Conservation (phyloP, 345 rosid genomes). For the Iberis pinnata region DNA sequence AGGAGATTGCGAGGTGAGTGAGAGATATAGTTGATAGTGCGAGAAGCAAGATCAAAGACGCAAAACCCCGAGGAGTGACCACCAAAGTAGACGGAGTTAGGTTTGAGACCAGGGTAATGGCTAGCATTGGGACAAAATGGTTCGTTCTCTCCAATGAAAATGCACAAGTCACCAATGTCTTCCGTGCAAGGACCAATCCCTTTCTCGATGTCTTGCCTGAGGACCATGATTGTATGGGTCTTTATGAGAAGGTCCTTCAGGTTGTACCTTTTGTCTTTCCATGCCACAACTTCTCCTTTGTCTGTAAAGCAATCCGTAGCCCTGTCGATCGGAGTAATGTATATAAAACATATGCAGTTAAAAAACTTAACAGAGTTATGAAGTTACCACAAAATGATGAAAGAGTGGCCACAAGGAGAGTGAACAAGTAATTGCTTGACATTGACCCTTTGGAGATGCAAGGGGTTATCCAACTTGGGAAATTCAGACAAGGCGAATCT, state of each 20-base stretch:
- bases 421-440: background rate
- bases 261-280: no score
- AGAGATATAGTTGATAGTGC: constrained; percentile 7
- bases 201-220: constrained; percentile 8
- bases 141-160: constrained; percentile 12
- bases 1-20: constrained; percentile 1
- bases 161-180: constrained; percentile 10
- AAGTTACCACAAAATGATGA: constrained; percentile 2
- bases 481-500: background rate
- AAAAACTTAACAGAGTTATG: background rate
- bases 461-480: no score
- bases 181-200: background rate
- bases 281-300: constrained; percentile 10
- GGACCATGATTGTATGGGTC: no score
- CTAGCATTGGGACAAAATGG: constrained; percentile 3
- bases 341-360: no score
- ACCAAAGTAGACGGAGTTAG: constrained; percentile 13
- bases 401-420: constrained; percentile 13
- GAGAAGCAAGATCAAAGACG: constrained; percentile 5
- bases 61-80: constrained; percentile 6
- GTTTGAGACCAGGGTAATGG: constrained; percentile 11
- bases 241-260: no score
- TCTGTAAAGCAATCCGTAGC: background rate
- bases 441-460: no score
- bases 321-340: background rate